Conservation (phyloP, 768 basidiomycete genomes). For the Termitomyces sp. region DNA sequence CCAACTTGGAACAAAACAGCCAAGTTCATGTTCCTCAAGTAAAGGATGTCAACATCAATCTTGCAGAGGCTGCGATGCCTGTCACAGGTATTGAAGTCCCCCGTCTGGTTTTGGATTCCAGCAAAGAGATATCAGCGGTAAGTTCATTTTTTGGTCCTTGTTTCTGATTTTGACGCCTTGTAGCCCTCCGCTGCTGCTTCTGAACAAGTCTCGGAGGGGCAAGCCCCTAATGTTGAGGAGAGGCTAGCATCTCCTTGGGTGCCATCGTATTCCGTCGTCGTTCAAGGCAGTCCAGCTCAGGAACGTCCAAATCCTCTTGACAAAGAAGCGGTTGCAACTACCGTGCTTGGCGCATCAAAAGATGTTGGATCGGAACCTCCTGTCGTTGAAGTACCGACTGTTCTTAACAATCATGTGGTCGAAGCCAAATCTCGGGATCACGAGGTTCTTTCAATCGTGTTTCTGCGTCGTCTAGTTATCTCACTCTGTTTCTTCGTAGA, state of each 20-base stretch:
- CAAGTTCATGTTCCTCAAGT: not conserved
- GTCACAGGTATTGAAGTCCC: constrained; percentile 4
- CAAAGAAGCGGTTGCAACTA: not conserved
- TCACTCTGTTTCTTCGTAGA: not conserved
- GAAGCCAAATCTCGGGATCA: not conserved
- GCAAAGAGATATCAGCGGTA: constrained; percentile 9
- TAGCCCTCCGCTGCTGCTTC: not conserved
- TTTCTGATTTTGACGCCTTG: not conserved
- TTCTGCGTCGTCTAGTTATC: not conserved
- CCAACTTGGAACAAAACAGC: not conserved
- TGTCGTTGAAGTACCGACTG: not conserved
- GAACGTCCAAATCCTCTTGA: constrained; percentile 12
- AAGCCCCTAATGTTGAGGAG: constrained; percentile 9
- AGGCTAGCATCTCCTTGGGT: constrained; percentile 28
- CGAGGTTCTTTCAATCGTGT: not conserved
- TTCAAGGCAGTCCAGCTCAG: constrained; percentile 23
- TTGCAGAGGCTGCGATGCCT: not conserved
- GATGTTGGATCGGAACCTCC: not conserved
- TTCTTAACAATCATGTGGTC: not conserved
- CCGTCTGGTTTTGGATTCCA: constrained; percentile 5
- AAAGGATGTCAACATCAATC: not conserved
- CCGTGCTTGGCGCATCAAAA: not conserved
- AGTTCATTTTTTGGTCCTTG: not conserved
- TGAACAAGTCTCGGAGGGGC: not conserved
- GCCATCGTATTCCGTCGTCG: constrained; percentile 30